These are phyloP conservation scores for Penicillium corylophilum DNA, from an alignment of 2,329 filamentous ascomycete genomes.

Conservation along the genomic window DNA sequence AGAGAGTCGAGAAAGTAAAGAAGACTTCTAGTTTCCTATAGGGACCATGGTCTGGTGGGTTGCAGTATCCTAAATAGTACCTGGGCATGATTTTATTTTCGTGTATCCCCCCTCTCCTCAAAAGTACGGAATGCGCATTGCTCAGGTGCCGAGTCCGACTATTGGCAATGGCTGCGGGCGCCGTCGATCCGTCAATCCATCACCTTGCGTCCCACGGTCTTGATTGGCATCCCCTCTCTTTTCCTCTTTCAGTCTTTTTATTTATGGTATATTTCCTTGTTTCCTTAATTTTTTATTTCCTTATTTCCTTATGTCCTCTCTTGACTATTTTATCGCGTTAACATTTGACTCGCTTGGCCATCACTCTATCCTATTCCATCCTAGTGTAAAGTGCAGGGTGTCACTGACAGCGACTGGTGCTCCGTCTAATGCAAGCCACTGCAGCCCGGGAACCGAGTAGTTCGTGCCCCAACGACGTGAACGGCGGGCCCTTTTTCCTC, in stretches of 20 bases:
- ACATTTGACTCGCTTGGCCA: not conserved
- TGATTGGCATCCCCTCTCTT: conserved; percentile 28
- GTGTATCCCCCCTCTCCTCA: conserved; percentile 13
- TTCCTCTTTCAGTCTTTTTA: not conserved
- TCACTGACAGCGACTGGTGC: conserved; percentile 30
- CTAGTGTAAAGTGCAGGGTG: conserved; percentile 8
- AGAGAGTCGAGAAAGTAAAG: no score
- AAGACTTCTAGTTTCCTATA: no score
- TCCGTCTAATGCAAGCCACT: conserved; percentile 35
- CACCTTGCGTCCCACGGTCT: conserved; percentile 30
- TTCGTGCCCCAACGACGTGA: not conserved
- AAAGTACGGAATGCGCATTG: conserved; percentile 27
- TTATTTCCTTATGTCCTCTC: not conserved
- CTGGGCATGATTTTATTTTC: not conserved
- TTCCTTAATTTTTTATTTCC: not conserved
- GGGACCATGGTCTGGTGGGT: not conserved
- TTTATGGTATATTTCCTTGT: conserved; percentile 1
- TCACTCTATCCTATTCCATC: not conserved
- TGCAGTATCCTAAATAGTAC: not conserved
- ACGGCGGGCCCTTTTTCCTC: not conserved
- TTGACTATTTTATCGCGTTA: not conserved
- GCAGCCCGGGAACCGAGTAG: conserved; percentile 15
- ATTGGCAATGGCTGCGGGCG: conserved; percentile 40
- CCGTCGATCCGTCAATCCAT: conserved; percentile 26
- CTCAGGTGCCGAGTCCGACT: conserved; percentile 34